Conservation (phyloP, 306 rosid genomes). For the Cucurbita ficifolia region DNA sequence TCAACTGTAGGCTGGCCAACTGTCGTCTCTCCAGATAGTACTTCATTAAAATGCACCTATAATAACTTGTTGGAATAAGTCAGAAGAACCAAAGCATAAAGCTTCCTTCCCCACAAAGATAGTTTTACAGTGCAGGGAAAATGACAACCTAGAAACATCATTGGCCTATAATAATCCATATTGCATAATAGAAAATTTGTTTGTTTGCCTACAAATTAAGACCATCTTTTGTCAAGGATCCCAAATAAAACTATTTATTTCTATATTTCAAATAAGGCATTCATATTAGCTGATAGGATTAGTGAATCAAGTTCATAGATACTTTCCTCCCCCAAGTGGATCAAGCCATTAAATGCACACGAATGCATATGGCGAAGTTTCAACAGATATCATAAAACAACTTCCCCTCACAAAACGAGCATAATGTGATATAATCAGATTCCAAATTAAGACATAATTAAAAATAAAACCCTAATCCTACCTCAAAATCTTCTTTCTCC, state of each 20-base stretch:
- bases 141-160: background rate
- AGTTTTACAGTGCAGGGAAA: background rate
- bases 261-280: background rate
- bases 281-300: background rate
- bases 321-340: background rate
- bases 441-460: background rate
- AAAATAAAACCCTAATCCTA: constrained; percentile 10
- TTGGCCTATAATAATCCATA: background rate
- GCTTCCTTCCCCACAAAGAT: background rate
- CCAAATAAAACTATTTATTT: background rate
- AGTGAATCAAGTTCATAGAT: background rate
- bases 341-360: background rate
- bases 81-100: background rate
- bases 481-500: constrained; percentile 90
- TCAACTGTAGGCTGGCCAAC: constrained; percentile 54
- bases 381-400: background rate
- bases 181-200: background rate
- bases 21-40: constrained; percentile 36
- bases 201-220: background rate
- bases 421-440: background rate
- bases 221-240: background rate
- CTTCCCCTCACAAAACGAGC: background rate
- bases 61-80: constrained; percentile 5
- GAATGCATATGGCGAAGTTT: background rate
- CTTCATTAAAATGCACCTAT: constrained; percentile 52